Evolutionary conservation across 164 flowering plant species (phyloP), one percentile per base, ranked within the genome.

Genomic region (Magnolia changhungtana): DNA sequence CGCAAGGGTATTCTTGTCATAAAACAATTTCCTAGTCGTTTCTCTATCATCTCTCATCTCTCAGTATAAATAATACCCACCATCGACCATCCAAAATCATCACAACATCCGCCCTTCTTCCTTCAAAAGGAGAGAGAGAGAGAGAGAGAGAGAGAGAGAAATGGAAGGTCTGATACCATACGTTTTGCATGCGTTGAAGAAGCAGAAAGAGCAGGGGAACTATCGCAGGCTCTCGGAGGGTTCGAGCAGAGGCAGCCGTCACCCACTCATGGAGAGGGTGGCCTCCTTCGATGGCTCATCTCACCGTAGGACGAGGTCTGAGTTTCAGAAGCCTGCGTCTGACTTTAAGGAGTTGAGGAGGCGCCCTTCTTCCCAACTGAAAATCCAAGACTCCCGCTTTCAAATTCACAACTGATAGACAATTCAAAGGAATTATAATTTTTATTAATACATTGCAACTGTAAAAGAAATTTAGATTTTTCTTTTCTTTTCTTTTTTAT

Each of bases 141-240:
- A 21, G 74, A 23, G 6, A 52, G 45, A 37, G 4, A 37, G 50
- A 51, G n/a, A 21, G 64, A 23, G 1, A 52, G 7, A 37, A 4
- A 85, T 87, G 89, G 89, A 87, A 71, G 89, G 89, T 8, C 75
- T 87, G 52, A 87, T 87, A 61, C 89, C 87, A 51, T 83, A 68
- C 63, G 78, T 87, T 23, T 16, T 87, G 14, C 83, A 78, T 67
- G 84, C 84, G 14, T 69, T 87, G 63, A 82, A 80, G 84, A 85
- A 82, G 71, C 76, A 82, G 37, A 84, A 49, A 74, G 80, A 80
- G 19, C 75, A 67, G 16, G 71, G 78, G 68, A 73, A 75, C 37
- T 87, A 78, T 72, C 72, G 87, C 16, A 61, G 75, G 68, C 69
- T 82, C 37, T 78, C 83, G 8, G 76, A 66, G 19, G 81, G 82